Evolutionary conservation across 345 rosid species (phyloP), one percentile per base, ranked within the genome.

Genomic region (Geranium rotundifolium): DNA sequence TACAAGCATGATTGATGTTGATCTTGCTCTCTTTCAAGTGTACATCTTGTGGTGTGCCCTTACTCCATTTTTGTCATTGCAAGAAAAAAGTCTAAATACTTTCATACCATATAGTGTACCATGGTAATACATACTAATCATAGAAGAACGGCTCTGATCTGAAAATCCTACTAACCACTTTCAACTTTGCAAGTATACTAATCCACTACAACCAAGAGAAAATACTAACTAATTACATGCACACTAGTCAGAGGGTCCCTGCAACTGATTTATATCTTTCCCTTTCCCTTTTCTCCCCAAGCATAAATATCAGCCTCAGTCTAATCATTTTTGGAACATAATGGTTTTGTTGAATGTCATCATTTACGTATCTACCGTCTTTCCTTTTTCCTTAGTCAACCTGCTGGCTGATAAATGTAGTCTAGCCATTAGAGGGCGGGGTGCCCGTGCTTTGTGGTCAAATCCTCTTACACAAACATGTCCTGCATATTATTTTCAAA

Each of bases 381-480:
- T 41, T 17, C 64, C 52, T 69, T 66, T 78, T 16, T 29, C 69
- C 64, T 64, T 81, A 62, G 69, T 70, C 77, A 71, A 16, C 68
- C 61, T 85, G 68, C 88, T 89, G 18, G 80, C 79, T 23, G 86
- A 70, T 19, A 80, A 87, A 65, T 89, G 96, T 70, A 89, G 69
- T 67, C 96, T 82, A 59, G 86, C 85, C 65, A 67, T 69, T 23
- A 89, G 83, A 29, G 96, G 96, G 14, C 88, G 84, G 7, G 95
- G 91, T 59, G 95, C 91, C 69, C 91, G 71, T 52, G 78, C 67
- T 69, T 76, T 77, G 46, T 70, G 84, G 55, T 89, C 91, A 59
- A 89, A 89, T 15, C 96, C 95, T 60, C 95, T 77, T 54, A 89
- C 91, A 66, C 96, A 89, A 63, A 89, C 86, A 66, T 80, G 85